Evolutionary conservation across 352 stramenopile genomes (phyloP).

Genomic region (Globisporangium splendens): DNA sequence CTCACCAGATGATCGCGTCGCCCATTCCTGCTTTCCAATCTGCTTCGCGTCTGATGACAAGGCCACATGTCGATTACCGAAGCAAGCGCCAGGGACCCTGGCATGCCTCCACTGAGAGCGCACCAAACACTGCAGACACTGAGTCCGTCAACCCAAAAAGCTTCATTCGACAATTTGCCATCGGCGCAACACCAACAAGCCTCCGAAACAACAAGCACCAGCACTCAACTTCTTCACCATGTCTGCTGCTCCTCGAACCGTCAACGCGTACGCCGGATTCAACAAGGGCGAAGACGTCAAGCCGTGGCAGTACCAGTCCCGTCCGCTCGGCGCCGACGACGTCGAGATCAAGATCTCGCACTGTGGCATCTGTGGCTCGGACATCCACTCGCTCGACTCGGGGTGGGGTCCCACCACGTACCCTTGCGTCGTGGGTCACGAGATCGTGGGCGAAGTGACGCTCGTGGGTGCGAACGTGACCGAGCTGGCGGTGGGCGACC

Average conservation of each 20-base stretch:
- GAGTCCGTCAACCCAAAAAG: too few relatives aligned
- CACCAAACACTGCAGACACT: too few relatives aligned
- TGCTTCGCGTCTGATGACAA: too few relatives aligned
- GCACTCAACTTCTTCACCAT: too few relatives aligned
- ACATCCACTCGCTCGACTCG: constrained; percentile 47
- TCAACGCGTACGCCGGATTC: constrained; percentile 42
- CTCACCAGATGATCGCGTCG: too few relatives aligned
- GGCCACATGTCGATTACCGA: too few relatives aligned
- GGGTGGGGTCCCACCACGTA: constrained; percentile 42
- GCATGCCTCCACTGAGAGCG: too few relatives aligned
- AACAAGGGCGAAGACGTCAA: constrained; percentile 25
- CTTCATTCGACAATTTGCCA: too few relatives aligned
- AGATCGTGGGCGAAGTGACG: constrained; percentile 54
- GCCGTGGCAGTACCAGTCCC: constrained; percentile 41
- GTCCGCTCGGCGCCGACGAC: constrained; percentile 38
- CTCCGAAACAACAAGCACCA: too few relatives aligned
- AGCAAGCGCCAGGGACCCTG: too few relatives aligned
- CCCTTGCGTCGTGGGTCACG: constrained; percentile 43
- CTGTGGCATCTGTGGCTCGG: constrained; percentile 54
- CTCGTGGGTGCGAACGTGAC: constrained; percentile 38
- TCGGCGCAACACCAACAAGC: too few relatives aligned
- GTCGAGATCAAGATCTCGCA: constrained; percentile 63
- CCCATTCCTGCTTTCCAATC: too few relatives aligned
- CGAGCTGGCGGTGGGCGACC: constrained; percentile 65
- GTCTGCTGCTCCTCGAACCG: constrained; percentile 21